These are phyloP conservation scores for Glycine soja DNA, from an alignment of 306 rosid genomes.

Conservation along the genomic window DNA sequence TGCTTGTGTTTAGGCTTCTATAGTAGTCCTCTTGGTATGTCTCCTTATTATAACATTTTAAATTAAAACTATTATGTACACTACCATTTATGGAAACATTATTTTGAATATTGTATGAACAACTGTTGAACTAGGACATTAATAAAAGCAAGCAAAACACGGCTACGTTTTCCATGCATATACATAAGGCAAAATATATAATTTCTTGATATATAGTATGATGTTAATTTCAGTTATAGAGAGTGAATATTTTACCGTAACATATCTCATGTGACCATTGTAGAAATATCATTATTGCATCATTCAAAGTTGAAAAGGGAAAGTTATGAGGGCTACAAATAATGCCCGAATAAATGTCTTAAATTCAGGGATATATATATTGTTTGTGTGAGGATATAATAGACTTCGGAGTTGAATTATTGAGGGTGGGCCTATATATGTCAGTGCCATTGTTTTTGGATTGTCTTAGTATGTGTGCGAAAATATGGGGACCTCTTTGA, in stretches of 20 bases:
- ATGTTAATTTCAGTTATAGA: not conserved
- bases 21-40: too few species aligned
- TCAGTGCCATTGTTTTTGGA: constrained; percentile 57
- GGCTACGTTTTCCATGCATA: not conserved
- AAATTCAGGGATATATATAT: not conserved
- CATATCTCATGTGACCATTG: not conserved
- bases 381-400: constrained; percentile 26
- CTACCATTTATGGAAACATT: not conserved
- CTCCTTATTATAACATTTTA: too few species aligned
- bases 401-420: constrained; percentile 54
- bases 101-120: not conserved
- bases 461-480: constrained; percentile 39
- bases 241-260: not conserved
- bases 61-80: too few species aligned
- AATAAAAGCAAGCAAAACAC: too few species aligned
- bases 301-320: constrained; percentile 7
- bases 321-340: constrained; percentile 16
- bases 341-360: not conserved
- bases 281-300: constrained; percentile 34
- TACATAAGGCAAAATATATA: not conserved
- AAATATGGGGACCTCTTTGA: constrained; percentile 53
- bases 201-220: not conserved
- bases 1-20: too few species aligned
- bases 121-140: not conserved
- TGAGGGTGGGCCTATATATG: constrained; percentile 51